phyloP scores from a whole-genome alignment of 1,139 yeast species.

The Magnusiomyces suaveolens region DNA sequence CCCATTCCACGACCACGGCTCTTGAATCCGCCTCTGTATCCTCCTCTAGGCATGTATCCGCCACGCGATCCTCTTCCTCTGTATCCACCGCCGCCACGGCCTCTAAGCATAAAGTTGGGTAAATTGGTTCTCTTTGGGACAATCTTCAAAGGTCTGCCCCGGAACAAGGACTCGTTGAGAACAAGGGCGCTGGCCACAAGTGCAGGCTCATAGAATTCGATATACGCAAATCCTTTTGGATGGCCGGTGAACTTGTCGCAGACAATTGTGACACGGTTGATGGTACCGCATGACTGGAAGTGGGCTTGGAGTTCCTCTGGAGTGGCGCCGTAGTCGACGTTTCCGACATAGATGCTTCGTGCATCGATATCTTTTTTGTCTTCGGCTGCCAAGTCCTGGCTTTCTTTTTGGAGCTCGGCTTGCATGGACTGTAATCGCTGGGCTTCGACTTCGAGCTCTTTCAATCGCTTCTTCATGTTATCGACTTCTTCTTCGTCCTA shows the following conservation, averaged over 20 bases:
- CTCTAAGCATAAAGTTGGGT: conserved; percentile 43
- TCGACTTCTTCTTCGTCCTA: conserved; percentile 19
- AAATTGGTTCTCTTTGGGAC: conserved; percentile 69
- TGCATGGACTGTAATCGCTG: conserved; percentile 45
- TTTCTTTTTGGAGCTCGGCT: conserved; percentile 40
- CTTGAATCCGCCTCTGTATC: conserved; percentile 34
- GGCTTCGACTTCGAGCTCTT: conserved; percentile 46
- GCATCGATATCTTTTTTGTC: conserved; percentile 57
- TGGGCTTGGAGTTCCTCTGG: conserved; percentile 77
- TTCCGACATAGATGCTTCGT: conserved; percentile 77
- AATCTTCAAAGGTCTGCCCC: conserved; percentile 64
- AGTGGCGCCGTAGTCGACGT: conserved; percentile 69
- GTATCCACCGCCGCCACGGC: conserved; percentile 40
- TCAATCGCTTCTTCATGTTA: conserved; percentile 31
- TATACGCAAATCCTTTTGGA: conserved; percentile 80
- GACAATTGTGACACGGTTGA: conserved; percentile 75
- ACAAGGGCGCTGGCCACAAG: conserved; percentile 57
- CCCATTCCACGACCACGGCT: conserved; percentile 30
- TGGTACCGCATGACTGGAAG: conserved; percentile 64
- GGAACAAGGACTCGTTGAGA: conserved; percentile 54
- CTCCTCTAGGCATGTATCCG: conserved; percentile 33
- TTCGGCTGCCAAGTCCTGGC: conserved; percentile 35
- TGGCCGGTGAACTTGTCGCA: conserved; percentile 62
- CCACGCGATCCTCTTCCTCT: conserved; percentile 35
- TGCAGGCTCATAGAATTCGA: conserved; percentile 61